Evolutionary conservation across 106 monocot genomes (phyloP).

Genomic region (Triglochin maritima): DNA sequence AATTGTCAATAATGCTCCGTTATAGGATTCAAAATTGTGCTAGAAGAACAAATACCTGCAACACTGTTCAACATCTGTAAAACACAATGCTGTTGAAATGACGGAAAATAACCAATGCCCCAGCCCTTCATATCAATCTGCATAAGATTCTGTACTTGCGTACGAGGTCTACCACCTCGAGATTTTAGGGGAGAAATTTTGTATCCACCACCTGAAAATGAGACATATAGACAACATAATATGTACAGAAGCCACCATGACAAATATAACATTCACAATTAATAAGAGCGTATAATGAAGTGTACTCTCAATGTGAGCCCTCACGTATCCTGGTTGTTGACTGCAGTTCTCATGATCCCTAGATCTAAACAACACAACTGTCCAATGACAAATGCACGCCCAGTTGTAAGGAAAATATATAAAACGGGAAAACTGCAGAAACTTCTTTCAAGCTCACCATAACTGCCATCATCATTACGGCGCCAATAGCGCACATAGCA

Average conservation of each 20-base stretch:
- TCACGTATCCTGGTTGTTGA: conserved; percentile 77
- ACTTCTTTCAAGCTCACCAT: conserved; percentile 35
- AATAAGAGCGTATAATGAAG: neutral
- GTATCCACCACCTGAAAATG: conserved; percentile 74
- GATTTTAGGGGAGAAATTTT: conserved; percentile 83
- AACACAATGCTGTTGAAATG: conserved; percentile 91
- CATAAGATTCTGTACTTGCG: conserved; percentile 96
- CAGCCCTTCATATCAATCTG: conserved; percentile 97
- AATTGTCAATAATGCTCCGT: no score
- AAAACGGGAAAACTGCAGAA: neutral
- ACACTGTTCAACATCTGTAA: conserved; percentile 91
- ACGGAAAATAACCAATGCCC: conserved; percentile 64
- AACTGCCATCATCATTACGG: conserved; percentile 96
- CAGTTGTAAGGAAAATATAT: neutral
- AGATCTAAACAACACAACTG: conserved; percentile 90
- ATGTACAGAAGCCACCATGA: neutral
- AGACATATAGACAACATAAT: neutral
- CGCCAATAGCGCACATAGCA: conserved; percentile 98
- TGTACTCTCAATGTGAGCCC: conserved; percentile 85
- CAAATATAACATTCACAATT: neutral
- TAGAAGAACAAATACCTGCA: conserved; percentile 43
- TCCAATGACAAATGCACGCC: conserved; percentile 9
- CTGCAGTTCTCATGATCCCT: conserved; percentile 73
- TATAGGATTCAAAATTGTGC: neutral
- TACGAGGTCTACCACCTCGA: conserved; percentile 59